Evolutionary conservation across 352 stramenopile species (phyloP), one percentile per base, ranked within the genome.

Genomic region (Saprolegnia parasitica): DNA sequence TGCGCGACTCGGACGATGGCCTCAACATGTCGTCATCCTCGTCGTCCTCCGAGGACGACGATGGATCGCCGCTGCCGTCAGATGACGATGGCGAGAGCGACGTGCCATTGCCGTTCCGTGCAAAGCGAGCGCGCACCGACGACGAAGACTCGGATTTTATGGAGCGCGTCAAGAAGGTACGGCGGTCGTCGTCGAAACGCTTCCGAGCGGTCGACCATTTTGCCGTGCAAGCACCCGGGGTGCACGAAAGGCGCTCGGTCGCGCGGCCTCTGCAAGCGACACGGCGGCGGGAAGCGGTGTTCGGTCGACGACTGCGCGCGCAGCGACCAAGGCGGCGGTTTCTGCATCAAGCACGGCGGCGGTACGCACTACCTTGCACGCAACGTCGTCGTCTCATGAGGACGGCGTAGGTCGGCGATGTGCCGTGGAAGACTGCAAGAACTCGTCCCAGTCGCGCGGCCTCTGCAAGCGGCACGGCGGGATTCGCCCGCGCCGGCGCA

Each of bases 291-390:
- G 8, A 96, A 93, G 56, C 76, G 87, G 32, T 95, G 87, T 73
- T 86, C 77, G 8, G 26, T 81, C 40, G 45, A 50, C 20, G 78
- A 73, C 9, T 95, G 87, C 61, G 65, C 60, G 5, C 84, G 85
- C 26, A 93, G 87, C 46, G 87, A 95, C 29, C 87, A 95, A 82
- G 87, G 87, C n/a, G 87, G 87, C 20, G 87, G 87, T 0, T 89
- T 81, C 37, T 95, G 87, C 50, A 95, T 95, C 52, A 78, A 77
- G 3, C 87, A 95, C 35, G 87, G 87, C 11, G 58, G 58, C 15
- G 58, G 58, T 67, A 67, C 21, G 20, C 15, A 15, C 54, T 42
- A 21, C 49, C 20, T 13, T 16, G 32, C 18, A 42, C 0, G 21
- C n/a, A n/a, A n/a, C n/a, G n/a, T n/a, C n/a, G n/a, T n/a, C 5